phyloP scores from a whole-genome alignment of 139 green algal genomes.

The Penium margaritaceum region DNA sequence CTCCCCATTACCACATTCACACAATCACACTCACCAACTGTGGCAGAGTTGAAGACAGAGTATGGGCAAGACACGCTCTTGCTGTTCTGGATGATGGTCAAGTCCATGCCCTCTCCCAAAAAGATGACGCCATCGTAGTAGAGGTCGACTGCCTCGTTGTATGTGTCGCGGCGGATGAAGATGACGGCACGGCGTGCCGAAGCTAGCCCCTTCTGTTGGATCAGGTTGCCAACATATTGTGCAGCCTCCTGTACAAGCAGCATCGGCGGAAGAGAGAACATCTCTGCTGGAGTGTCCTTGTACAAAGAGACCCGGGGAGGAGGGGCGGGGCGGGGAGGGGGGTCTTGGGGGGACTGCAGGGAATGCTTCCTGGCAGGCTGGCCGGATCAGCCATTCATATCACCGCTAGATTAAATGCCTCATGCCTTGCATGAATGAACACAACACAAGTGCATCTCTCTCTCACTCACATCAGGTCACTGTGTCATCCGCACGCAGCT shows the following conservation, averaged over 20 bases:
- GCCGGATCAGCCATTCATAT: too few relatives aligned
- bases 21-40: not conserved
- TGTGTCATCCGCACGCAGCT: too few relatives aligned
- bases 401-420: too few relatives aligned
- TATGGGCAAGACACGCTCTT: not conserved
- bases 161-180: not conserved
- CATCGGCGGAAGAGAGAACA: not conserved
- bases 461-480: too few relatives aligned
- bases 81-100: not conserved
- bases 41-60: not conserved
- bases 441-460: too few relatives aligned
- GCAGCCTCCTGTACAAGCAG: not conserved
- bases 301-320: not conserved
- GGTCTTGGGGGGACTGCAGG: too few relatives aligned
- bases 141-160: not conserved
- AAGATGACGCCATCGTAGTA: not conserved
- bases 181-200: not conserved
- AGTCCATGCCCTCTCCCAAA: not conserved
- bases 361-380: too few relatives aligned
- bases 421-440: too few relatives aligned
- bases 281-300: not conserved
- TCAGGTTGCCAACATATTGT: too few relatives aligned
- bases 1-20: not conserved
- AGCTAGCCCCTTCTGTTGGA: too few relatives aligned
- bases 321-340: too few relatives aligned